Base-by-base conservation (phyloP, 805 yeast species). In the Yamadazyma scolyti region DNA sequence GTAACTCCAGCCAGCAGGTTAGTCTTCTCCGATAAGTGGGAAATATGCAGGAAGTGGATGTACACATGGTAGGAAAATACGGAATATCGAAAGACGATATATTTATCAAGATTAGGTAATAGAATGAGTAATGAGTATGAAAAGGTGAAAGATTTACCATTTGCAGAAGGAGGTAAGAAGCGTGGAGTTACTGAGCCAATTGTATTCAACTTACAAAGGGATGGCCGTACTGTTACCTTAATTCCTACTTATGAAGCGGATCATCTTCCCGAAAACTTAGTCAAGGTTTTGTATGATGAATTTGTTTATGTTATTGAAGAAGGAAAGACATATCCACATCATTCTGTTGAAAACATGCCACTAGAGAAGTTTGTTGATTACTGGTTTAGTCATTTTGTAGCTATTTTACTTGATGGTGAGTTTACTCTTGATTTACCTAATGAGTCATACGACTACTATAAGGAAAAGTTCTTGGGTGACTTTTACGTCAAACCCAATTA, bases 401-500 rank as follows among this genome's bases (percentile, higher is more conserved):
- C 81, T 0, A 60, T 87, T 4, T 54, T 85, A 46, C 49, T 86
- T 5, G 64, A 65, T 13, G 70, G 69, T 2, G 46, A 51, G 5
- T 42, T 49, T 30, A 15, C 37, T 2, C 14, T 16, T 8, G 31
- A 44, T 3, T 18, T 46, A n/a, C 30, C 40, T 1, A 14, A 57
- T 10, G 46, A 52, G n/a, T 34, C 49, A n/a, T 42, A 47, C 5
- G 63, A 65, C 27, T 45, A 44, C 27, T 76, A 82, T 78, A 58
- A 63, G 4, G 48, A 61, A 1, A 41, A 45, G 5, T 73, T 78
- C 37, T 52, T 86, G 26, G 97, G 96, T 1, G 74, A 83, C 2
- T 83, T 80, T 52, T 84, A 81, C 54, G 66, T 88, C 46, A 87
- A 84, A 49, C 96, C 97, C 11, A 89, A 89, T 56, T 89, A 88